Conservation (phyloP, 2,329 filamentous ascomycete genomes). For the Xylariaceae sp. region DNA sequence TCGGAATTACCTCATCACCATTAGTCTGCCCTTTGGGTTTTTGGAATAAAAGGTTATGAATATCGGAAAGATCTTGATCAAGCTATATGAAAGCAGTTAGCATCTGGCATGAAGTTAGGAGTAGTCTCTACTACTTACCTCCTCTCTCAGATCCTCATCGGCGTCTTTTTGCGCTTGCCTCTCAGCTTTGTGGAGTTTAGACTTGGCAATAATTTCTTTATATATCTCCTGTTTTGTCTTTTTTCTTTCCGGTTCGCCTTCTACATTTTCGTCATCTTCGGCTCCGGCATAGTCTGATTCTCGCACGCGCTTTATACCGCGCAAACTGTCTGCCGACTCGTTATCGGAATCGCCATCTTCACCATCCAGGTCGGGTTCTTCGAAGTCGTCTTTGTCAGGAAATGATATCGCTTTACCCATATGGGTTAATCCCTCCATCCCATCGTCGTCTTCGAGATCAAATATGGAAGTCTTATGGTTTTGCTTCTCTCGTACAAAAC, state of each 20-base stretch:
- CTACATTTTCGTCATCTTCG: slow-evolving; percentile 54
- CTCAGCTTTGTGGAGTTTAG: slow-evolving; percentile 91
- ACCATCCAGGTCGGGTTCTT: slow-evolving; percentile 59
- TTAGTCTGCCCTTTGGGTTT: slow-evolving; percentile 35
- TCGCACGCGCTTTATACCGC: slow-evolving; percentile 53
- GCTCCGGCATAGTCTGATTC: slow-evolving; percentile 41
- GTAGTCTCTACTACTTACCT: slow-evolving; percentile 6
- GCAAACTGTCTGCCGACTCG: slow-evolving; percentile 47
- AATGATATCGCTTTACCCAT: slow-evolving; percentile 62
- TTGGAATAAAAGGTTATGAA: slow-evolving; percentile 65
- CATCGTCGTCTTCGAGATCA: slow-evolving; percentile 80
- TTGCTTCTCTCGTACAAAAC: slow-evolving; percentile 86
- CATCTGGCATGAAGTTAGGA: not conserved
- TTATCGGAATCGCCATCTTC: slow-evolving; percentile 57
- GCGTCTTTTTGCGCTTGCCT: slow-evolving; percentile 88
- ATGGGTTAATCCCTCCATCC: slow-evolving; percentile 65
- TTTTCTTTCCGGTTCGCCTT: slow-evolving; percentile 73
- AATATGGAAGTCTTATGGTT: slow-evolving; percentile 73
- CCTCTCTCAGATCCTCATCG: slow-evolving; percentile 66
- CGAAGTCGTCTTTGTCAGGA: slow-evolving; percentile 63
- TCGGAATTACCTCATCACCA: slow-evolving; percentile 22
- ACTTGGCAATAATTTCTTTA: slow-evolving; percentile 96
- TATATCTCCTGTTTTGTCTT: slow-evolving; percentile 97
- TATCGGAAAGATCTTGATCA: slow-evolving; percentile 73
- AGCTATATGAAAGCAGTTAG: slow-evolving; percentile 45